Evolutionary conservation across 345 rosid species (phyloP), one percentile per base, ranked within the genome.

Genomic region (Lepidium africanum): DNA sequence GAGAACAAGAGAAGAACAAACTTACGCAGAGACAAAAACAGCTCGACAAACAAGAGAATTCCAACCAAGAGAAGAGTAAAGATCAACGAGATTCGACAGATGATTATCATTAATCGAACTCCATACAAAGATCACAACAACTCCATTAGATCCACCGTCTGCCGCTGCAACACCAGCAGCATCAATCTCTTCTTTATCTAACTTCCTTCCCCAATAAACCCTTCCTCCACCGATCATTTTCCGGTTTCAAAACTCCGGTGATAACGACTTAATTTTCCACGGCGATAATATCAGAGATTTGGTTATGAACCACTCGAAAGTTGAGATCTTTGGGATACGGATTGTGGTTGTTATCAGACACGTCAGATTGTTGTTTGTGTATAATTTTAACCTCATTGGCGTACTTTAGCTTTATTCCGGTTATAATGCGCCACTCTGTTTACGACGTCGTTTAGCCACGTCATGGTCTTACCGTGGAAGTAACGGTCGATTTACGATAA

Each of bases 51-150:
- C 80, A 58, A 94, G 95, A 27, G 96, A 86, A 67, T 84, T 83
- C 99, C 97, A 94, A 1, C 91, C 86, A 5, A 94, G 91, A 67
- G 99, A 89, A 14, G 96, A 84, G 71, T 89, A 91, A 68, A 94
- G 80, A 77, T 91, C 89, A 30, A 86, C 76, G 70, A 74, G 84
- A 67, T 61, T 81, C 14, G 66, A 25, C 49, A 89, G 71, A 23
- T 79, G 85, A 30, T 47, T 64, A n/a, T 86, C 84, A 35, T 65
- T 73, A 69, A 86, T 70, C 41, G 95, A 89, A 32, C 83, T 75
- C 97, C 99, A 94, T 9, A 74, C 79, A 71, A 87, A 94, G 5
- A 94, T 49, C 74, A 87, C 97, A 43, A 78, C 97, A 37, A 87
- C 83, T 43, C 99, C 96, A 43, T 78, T 86, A 42, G 78, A 80